Percentiles rank a stretch among this genome's conserved stretches.
These are phyloP conservation scores for Pleurotus sapidus DNA, from an alignment of 768 basidiomycete species.

Conservation along the genomic window DNA sequence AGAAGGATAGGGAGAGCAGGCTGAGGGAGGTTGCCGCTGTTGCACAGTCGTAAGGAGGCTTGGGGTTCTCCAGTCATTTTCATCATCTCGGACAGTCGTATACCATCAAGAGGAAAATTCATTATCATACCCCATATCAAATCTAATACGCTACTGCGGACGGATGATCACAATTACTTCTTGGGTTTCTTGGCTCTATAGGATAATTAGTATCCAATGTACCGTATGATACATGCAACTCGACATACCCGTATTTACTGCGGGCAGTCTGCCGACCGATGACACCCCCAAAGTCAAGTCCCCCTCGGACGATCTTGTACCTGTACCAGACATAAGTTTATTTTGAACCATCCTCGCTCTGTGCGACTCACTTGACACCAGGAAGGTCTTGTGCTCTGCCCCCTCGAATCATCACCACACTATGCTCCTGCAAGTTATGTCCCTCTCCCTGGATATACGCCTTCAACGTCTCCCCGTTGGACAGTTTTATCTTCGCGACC, in stretches of 20 bases:
- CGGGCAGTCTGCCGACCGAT: slow-evolving; percentile 77
- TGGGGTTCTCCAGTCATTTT: neutral
- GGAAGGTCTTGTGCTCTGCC: slow-evolving; percentile 97
- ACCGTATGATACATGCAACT: neutral
- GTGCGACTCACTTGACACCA: slow-evolving; percentile 76
- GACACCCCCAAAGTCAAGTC: slow-evolving; percentile 88
- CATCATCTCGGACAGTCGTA: neutral
- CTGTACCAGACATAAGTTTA: slow-evolving; percentile 35
- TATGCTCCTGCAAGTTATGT: slow-evolving; percentile 97
- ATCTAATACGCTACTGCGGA: neutral
- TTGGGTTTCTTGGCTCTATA: slow-evolving; percentile 86
- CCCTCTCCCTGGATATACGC: slow-evolving; percentile 98
- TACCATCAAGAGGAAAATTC: neutral
- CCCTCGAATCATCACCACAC: slow-evolving; percentile 91
- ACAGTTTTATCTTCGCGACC: slow-evolving; percentile 90
- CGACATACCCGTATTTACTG: slow-evolving; percentile 86
- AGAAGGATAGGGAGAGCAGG: slow-evolving; percentile 60
- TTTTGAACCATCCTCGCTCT: neutral
- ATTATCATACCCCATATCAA: neutral
- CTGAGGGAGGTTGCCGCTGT: slow-evolving; percentile 66
- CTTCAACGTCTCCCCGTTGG: slow-evolving; percentile 84
- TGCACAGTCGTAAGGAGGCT: slow-evolving; percentile 24
- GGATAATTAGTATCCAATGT: slow-evolving; percentile 9
- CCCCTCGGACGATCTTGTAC: slow-evolving; percentile 94
- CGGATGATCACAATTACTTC: slow-evolving; percentile 38